These are phyloP conservation scores for Aureobasidium zeae DNA, from an alignment of 2,329 filamentous ascomycete genomes.

Conservation along the genomic window DNA sequence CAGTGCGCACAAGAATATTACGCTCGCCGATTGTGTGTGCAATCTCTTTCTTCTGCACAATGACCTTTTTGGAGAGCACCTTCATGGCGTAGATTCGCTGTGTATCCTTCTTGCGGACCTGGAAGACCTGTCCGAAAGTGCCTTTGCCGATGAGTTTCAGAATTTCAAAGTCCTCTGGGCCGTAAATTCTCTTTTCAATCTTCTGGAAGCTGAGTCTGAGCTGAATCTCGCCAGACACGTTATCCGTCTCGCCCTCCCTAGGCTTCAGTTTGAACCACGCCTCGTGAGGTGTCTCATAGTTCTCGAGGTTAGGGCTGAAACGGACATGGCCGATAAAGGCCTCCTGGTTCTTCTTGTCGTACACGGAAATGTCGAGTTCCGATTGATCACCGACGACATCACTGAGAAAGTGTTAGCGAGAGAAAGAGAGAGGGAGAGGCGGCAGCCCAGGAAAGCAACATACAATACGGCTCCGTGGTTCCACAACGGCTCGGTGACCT, in stretches of 20 bases:
- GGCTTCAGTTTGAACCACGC: slow-evolving; percentile 80
- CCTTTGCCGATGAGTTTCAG: slow-evolving; percentile 95
- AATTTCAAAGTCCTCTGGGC: slow-evolving; percentile 91
- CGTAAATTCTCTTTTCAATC: slow-evolving; percentile 82
- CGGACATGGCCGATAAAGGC: slow-evolving; percentile 87
- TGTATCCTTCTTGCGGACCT: slow-evolving; percentile 95
- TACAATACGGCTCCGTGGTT: slow-evolving; percentile 93
- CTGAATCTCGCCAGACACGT: slow-evolving; percentile 76
- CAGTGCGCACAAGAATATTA: slow-evolving; percentile 93
- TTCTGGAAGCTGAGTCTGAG: slow-evolving; percentile 79
- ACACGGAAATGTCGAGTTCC: slow-evolving; percentile 85
- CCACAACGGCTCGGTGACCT: slow-evolving; percentile 82
- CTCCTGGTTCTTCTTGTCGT: slow-evolving; percentile 76
- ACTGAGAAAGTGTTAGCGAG: slow-evolving; percentile 41
- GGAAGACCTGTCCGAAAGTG: slow-evolving; percentile 96
- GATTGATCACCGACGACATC: slow-evolving; percentile 90
- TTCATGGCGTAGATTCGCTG: slow-evolving; percentile 98
- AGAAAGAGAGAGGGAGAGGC: slow-evolving; percentile 2
- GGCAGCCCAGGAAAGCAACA: slow-evolving; percentile 42
- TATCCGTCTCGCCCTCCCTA: slow-evolving; percentile 68
- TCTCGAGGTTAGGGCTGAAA: slow-evolving; percentile 60
- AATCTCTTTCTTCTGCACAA: slow-evolving; percentile 99
- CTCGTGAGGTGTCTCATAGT: slow-evolving; percentile 61
- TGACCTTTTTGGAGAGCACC: slow-evolving; percentile 97
- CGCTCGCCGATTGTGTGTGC: slow-evolving; percentile 94